phyloP scores from a whole-genome alignment of 225 moss, liverwort and hornwort species.

The Pleurozium schreberi region DNA sequence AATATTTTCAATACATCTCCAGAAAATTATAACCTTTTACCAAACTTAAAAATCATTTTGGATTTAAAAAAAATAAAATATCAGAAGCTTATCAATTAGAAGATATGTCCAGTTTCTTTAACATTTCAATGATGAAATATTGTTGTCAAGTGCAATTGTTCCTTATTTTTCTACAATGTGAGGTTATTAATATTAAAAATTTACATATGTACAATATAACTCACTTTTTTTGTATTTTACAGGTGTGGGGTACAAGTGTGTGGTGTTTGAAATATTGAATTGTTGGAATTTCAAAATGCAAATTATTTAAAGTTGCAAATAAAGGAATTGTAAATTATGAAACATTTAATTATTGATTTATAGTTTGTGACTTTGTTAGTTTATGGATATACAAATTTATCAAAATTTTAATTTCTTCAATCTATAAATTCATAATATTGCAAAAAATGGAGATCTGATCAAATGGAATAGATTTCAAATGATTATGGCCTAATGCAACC shows the following conservation, averaged over 20 bases:
- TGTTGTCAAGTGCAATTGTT: background rate
- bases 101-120: background rate
- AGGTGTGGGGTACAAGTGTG: rapidly evolving
- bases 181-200: background rate
- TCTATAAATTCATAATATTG: background rate
- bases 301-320: no score
- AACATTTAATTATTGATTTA: no score
- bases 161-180: background rate
- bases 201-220: no score
- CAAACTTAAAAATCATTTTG: background rate
- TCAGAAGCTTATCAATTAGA: background rate
- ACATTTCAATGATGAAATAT: background rate
- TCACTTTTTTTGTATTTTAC: background rate
- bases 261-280: background rate
- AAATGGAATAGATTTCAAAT: background rate
- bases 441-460: background rate
- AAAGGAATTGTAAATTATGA: background rate
- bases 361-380: background rate
- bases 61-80: background rate
- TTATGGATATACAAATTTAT: background rate
- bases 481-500: no score
- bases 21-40: background rate
- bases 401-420: background rate
- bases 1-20: background rate
- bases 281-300: background rate